Conservation (phyloP, 106 monocot genomes). For the Dendrobium catenatum region DNA sequence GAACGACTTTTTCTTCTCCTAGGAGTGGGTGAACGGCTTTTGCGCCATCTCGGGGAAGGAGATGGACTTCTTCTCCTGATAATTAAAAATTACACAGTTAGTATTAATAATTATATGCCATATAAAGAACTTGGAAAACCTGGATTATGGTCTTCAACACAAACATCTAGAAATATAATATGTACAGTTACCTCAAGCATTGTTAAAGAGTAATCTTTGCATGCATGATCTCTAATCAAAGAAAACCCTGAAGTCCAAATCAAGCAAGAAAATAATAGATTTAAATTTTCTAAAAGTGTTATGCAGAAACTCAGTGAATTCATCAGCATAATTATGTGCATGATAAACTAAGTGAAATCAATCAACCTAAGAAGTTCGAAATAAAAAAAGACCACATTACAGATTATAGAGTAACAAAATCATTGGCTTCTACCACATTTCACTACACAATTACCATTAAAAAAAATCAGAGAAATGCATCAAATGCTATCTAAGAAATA, state of each 20-base stretch:
- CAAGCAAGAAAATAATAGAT: conserved; percentile 29
- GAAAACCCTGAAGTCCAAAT: conserved; percentile 25
- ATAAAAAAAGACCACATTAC: background rate
- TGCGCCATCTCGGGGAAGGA: conserved; percentile 54
- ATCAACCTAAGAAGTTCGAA: background rate
- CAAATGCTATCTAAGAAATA: background rate
- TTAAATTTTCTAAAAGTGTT: background rate
- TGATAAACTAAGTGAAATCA: background rate
- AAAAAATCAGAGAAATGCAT: background rate
- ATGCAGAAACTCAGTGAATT: conserved; percentile 2
- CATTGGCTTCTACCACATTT: background rate
- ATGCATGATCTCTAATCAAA: conserved; percentile 54
- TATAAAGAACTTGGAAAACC: background rate
- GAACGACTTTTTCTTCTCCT: conserved; percentile 30
- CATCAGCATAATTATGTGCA: background rate
- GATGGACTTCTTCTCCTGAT: conserved; percentile 80
- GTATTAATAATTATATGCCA: background rate
- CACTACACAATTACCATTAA: background rate
- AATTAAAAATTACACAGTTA: background rate
- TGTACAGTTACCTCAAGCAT: conserved; percentile 46
- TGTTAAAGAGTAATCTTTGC: conserved; percentile 46
- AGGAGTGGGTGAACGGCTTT: conserved; percentile 71
- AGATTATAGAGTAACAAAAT: background rate
- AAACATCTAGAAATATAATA: background rate
- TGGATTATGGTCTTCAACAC: background rate